Percentiles rank a stretch among this genome's conserved stretches.
These are phyloP conservation scores for Apostasia shenzhenica DNA, from an alignment of 106 monocot genomes.

Conservation along the genomic window DNA sequence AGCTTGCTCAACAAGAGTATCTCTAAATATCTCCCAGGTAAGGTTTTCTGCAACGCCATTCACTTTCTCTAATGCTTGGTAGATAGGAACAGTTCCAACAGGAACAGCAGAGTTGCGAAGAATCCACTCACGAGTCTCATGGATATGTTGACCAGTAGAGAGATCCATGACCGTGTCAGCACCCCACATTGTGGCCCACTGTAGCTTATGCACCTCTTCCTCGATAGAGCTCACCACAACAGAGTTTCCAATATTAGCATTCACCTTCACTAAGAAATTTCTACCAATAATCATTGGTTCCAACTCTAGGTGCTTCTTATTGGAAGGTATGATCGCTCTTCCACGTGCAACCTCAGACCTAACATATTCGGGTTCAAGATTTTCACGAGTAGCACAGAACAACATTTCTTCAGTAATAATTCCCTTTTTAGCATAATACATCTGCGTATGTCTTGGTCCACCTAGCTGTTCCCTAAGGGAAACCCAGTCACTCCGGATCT, in stretches of 20 bases:
- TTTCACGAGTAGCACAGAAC: slow-evolving; percentile 83
- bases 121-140: slow-evolving; percentile 87
- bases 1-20: slow-evolving; percentile 76
- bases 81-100: slow-evolving; percentile 76
- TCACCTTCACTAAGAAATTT: slow-evolving; percentile 77
- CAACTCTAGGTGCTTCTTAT: slow-evolving; percentile 72
- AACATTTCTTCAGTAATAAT: slow-evolving; percentile 96
- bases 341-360: slow-evolving; percentile 90
- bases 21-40: slow-evolving; percentile 64
- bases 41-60: slow-evolving; percentile 74
- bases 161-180: slow-evolving; percentile 81
- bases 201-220: slow-evolving; percentile 80
- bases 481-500: slow-evolving; percentile 81
- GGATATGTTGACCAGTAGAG: slow-evolving; percentile 75
- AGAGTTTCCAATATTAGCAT: slow-evolving; percentile 80
- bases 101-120: slow-evolving; percentile 71
- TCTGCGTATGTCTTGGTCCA: slow-evolving; percentile 81
- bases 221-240: slow-evolving; percentile 67
- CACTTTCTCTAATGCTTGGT: slow-evolving; percentile 79
- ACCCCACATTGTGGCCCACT: slow-evolving; percentile 90
- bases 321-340: slow-evolving; percentile 77
- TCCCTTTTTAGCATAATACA: slow-evolving; percentile 92
- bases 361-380: slow-evolving; percentile 85
- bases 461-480: slow-evolving; percentile 52
- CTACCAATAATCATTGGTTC: slow-evolving; percentile 81